These are phyloP conservation scores for Wickerhamomyces sydowiorum DNA, from an alignment of 805 yeast species.

Conservation along the genomic window DNA sequence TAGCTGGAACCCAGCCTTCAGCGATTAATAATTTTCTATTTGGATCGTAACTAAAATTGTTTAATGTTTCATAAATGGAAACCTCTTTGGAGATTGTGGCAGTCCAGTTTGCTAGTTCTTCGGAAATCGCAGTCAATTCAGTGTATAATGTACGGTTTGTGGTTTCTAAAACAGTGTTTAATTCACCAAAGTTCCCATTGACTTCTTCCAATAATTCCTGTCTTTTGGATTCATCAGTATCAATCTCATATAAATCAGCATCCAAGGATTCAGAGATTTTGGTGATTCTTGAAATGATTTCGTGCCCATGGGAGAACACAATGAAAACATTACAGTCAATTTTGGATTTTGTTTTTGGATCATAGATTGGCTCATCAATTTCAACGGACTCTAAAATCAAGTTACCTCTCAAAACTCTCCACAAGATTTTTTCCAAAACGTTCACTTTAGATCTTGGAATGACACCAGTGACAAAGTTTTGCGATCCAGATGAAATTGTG, in stretches of 20 bases:
- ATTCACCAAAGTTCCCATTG: constrained; percentile 52
- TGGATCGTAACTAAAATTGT: constrained; percentile 71
- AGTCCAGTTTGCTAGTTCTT: constrained; percentile 71
- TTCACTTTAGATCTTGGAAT: constrained; percentile 66
- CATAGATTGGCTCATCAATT: constrained; percentile 66
- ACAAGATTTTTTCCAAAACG: constrained; percentile 74
- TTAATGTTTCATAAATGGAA: constrained; percentile 75
- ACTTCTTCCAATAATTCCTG: constrained; percentile 56
- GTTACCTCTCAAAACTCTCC: constrained; percentile 95
- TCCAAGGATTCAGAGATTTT: constrained; percentile 89
- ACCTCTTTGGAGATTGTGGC: constrained; percentile 69
- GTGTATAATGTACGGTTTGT: constrained; percentile 67
- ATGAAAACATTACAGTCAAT: constrained; percentile 79
- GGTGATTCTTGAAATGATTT: constrained; percentile 65
- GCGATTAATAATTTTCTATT: constrained; percentile 78
- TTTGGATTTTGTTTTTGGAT: constrained; percentile 47
- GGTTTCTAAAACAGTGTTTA: constrained; percentile 54
- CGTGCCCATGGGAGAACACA: constrained; percentile 85
- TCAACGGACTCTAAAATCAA: constrained; percentile 70
- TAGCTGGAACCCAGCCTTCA: constrained; percentile 95
- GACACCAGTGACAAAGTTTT: constrained; percentile 66
- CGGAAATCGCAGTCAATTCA: constrained; percentile 74
- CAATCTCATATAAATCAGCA: constrained; percentile 67
- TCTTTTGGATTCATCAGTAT: constrained; percentile 48
- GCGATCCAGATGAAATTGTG: constrained; percentile 32